Percentiles rank a stretch among this genome's conserved stretches.
phyloP scores from a whole-genome alignment of 306 rosid genomes.

The Pueraria montana region DNA sequence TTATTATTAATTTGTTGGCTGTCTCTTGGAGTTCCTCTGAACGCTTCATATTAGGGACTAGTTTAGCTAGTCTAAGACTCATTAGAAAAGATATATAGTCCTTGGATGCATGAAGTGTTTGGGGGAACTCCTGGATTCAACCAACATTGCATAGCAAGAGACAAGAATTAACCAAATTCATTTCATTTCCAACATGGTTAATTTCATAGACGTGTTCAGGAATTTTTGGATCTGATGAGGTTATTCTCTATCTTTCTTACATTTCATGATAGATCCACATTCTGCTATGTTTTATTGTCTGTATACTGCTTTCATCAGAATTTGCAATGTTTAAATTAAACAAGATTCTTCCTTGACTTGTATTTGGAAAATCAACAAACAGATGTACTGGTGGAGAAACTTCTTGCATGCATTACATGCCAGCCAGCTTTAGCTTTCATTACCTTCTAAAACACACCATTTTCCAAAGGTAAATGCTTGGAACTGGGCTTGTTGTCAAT shows the following conservation, averaged over 20 bases:
- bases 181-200: no score
- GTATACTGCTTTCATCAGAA: no score
- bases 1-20: background rate
- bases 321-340: no score
- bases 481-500: no score
- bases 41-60: background rate
- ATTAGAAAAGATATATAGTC: no score
- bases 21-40: background rate
- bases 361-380: background rate
- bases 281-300: background rate
- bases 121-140: constrained; percentile 4
- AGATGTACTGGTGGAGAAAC: background rate
- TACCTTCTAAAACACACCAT: no score
- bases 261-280: background rate
- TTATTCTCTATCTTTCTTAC: background rate
- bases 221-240: no score
- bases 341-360: background rate
- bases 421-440: background rate
- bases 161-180: no score
- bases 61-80: no score
- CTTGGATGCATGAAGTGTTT: background rate
- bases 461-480: no score
- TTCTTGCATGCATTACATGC: background rate
- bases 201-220: no score
- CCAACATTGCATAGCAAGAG: background rate